Evolutionary conservation across 495 filamentous ascomycete species (phyloP).

Genomic region (Aspergillus hancockii): DNA sequence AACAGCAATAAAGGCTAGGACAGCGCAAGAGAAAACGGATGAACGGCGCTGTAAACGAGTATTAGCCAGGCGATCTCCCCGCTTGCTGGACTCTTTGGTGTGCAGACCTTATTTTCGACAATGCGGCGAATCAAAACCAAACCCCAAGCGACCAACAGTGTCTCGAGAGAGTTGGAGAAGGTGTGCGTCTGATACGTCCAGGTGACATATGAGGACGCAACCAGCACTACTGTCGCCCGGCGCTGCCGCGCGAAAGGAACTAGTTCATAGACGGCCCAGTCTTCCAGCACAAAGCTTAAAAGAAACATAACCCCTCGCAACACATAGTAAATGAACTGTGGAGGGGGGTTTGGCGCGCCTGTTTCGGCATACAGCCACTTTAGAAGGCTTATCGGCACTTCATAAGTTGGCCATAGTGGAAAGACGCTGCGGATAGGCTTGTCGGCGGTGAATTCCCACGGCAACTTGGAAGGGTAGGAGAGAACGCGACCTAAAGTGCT

Average conservation of each 20-base stretch:
- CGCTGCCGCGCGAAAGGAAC: conserved; percentile 73
- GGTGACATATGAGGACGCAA: conserved; percentile 95
- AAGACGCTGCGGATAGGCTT: conserved; percentile 91
- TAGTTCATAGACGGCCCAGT: conserved; percentile 94
- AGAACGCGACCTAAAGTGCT: conserved; percentile 77
- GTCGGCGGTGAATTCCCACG: conserved; percentile 92
- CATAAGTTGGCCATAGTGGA: conserved; percentile 93
- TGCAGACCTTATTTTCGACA: conserved; percentile 66
- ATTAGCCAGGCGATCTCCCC: conserved; percentile 19
- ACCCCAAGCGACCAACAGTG: conserved; percentile 86
- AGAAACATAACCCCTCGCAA: conserved; percentile 87
- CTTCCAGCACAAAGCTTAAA: conserved; percentile 91
- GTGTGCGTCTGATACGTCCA: conserved; percentile 99
- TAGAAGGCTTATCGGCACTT: conserved; percentile 85
- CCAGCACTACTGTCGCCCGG: conserved; percentile 69
- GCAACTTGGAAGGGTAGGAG: conserved; percentile 77
- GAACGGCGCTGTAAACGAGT: conserved; percentile 59
- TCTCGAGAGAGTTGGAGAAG: conserved; percentile 97
- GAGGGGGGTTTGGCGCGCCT: conserved; percentile 54
- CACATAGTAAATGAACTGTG: conserved; percentile 82
- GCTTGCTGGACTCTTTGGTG: conserved; percentile 4
- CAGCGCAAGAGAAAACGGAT: conserved; percentile 69
- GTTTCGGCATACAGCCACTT: conserved; percentile 79
- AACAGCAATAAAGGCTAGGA: conserved; percentile 77
- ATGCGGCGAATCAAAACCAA: conserved; percentile 88